phyloP scores from a whole-genome alignment of 768 basidiomycete genomes.

The Lentinula aciculospora region DNA sequence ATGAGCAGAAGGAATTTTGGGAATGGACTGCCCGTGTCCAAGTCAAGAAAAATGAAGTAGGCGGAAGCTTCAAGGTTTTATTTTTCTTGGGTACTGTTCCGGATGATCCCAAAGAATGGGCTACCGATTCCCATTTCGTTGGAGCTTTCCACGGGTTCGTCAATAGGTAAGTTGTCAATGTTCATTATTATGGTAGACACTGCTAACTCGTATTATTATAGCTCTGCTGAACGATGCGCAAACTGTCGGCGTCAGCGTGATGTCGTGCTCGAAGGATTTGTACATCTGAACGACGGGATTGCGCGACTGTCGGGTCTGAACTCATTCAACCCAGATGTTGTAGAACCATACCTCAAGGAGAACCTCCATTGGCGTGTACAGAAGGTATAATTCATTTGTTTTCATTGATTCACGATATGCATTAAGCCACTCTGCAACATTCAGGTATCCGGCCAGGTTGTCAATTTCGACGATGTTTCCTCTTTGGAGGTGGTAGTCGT shows the following conservation, averaged over 20 bases:
- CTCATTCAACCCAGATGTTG: constrained; percentile 30
- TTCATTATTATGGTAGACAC: background rate
- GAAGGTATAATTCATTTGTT: constrained; percentile 22
- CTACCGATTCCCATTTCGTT: constrained; percentile 26
- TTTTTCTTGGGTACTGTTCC: constrained; percentile 42
- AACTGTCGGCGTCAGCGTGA: constrained; percentile 30
- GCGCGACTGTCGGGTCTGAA: constrained; percentile 19
- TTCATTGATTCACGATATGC: background rate
- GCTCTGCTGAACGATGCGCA: constrained; percentile 25
- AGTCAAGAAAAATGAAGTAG: constrained; percentile 37
- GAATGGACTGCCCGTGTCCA: constrained; percentile 41
- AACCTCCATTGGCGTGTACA: constrained; percentile 36
- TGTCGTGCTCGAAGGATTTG: constrained; percentile 34
- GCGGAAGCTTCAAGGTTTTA: constrained; percentile 35
- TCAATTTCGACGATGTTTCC: constrained; percentile 4
- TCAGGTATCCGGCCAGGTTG: constrained; percentile 1
- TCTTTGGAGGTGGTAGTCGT: constrained; percentile 14
- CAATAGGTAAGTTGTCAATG: constrained; percentile 15
- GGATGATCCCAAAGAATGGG: constrained; percentile 31
- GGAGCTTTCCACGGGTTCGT: constrained; percentile 42
- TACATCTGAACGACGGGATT: constrained; percentile 35
- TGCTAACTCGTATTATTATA: constrained; percentile 8
- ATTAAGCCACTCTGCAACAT: background rate
- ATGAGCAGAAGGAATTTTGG: constrained; percentile 10
- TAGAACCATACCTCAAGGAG: constrained; percentile 33